Conservation (phyloP, 139 green algal species). For the Tetraselmis striata region DNA sequence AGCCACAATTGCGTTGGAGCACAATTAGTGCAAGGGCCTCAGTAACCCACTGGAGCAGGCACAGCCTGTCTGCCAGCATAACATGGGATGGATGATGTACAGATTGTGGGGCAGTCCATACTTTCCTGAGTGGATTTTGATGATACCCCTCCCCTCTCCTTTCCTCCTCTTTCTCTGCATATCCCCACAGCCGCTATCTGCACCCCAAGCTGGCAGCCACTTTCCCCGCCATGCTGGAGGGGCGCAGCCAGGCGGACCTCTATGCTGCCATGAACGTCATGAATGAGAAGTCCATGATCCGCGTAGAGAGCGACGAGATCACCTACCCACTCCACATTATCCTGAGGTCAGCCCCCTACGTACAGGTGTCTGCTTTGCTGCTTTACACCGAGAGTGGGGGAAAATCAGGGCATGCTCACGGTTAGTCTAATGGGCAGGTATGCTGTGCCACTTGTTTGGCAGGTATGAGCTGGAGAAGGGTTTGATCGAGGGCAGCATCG, state of each 20-base stretch:
- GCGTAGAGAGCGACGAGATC: constrained; percentile 84
- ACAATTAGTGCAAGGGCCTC: no score
- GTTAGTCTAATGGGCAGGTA: no score
- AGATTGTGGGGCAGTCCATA: no score
- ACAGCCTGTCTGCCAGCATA: no score
- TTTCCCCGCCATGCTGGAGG: constrained; percentile 38
- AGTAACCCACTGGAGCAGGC: no score
- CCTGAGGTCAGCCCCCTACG: constrained; percentile 62
- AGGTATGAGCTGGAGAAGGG: constrained; percentile 72
- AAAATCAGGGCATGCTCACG: no score
- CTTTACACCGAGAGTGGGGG: no score
- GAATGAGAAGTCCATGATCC: constrained; percentile 56
- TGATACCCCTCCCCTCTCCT: not conserved
- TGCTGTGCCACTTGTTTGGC: no score
- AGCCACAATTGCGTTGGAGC: no score
- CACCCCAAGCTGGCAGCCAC: constrained; percentile 32
- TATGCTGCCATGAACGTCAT: constrained; percentile 72
- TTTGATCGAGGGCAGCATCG: constrained; percentile 65
- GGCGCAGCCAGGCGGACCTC: constrained; percentile 41
- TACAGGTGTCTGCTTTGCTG: constrained; percentile 7
- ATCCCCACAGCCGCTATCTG: constrained; percentile 24
- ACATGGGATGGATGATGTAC: not conserved
- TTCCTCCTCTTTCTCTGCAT: no score
- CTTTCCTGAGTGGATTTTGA: not conserved
- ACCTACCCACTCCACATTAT: constrained; percentile 89